Base-by-base conservation (phyloP, 805 yeast genomes). In the Cyberlindnera mrakii region DNA sequence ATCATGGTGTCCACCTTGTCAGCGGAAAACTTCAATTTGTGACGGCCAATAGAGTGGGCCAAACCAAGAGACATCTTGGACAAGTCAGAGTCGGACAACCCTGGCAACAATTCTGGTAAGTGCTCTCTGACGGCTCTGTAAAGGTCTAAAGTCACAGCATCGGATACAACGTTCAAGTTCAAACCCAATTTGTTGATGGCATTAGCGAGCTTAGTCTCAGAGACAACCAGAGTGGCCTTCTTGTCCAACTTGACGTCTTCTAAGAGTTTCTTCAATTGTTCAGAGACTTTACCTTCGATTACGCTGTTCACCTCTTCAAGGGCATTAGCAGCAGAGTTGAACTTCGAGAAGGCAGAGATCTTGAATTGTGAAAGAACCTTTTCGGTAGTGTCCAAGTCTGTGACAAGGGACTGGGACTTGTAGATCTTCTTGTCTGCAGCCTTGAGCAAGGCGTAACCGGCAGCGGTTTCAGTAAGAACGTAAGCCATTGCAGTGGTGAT, bases 1-100 rank as follows among this genome's bases (percentile, higher is more conserved):
- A 93, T 91, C 99, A 93, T 93, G 52, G 95, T 91, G 70, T 93
- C 99, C 46, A 93, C 99, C 71, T 93, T 93, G 67, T 93, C 99
- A 49, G 98, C 96, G 42, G 95, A 84, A 65, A 93, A 93, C 71
- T 93, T 93, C 65, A 93, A 81, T 74, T 93, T 93, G 70, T 91
- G 96, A 72, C 99, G 91, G 62, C 98, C 99, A 58, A 93, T 83
- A 39, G 98, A 91, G 70, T 93, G 99, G 41, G 99, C 97, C 65
- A 93, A 78, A 79, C 99, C 99, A 51, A 91, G 78, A 11, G 98
- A 85, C 99, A 91, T 93, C 62, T 93, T 93, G 50, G 85, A 80
- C 55, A 91, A 69, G 56, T 88, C 91, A 51, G 77, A 66, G 60
- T 87, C 96, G 37, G 82, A 78, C 65, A 93, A 75, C 55, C 99